These are phyloP conservation scores for Cochliopodium minus DNA, from an alignment of 208 protist species.

Conservation along the genomic window DNA sequence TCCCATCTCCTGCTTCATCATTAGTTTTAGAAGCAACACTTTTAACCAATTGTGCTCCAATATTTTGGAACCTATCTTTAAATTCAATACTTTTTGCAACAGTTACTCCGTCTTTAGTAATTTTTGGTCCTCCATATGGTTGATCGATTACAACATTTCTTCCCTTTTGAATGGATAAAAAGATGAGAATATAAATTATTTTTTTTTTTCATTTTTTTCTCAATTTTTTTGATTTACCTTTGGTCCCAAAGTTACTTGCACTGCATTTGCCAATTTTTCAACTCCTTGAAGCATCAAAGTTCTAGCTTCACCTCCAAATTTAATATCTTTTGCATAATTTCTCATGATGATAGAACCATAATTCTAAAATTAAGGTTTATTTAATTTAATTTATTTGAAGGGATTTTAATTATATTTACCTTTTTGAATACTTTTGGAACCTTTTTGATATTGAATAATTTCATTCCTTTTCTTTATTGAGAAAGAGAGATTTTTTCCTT, in stretches of 20 bases:
- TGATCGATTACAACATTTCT: slow-evolving; percentile 96
- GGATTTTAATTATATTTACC: no score
- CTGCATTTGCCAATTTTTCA: slow-evolving; percentile 83
- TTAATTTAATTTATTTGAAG: no score
- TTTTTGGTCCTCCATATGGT: slow-evolving; percentile 88
- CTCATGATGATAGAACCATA: slow-evolving; percentile 13
- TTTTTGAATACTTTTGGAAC: no score
- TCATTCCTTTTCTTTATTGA: no score
- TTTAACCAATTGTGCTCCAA: slow-evolving; percentile 88
- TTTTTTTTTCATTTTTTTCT: no score
- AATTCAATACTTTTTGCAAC: slow-evolving; percentile 98
- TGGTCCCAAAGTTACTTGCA: slow-evolving; percentile 90
- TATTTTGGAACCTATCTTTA: slow-evolving; percentile 85
- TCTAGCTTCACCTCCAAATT: slow-evolving; percentile 77
- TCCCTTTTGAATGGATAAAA: slow-evolving; percentile 54
- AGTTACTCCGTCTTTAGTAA: slow-evolving; percentile 99
- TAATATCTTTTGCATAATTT: slow-evolving; percentile 68
- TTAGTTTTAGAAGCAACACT: slow-evolving; percentile 92
- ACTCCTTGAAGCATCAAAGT: slow-evolving; percentile 73
- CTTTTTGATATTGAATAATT: no score
- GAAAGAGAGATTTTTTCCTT: no score
- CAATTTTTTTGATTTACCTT: no score
- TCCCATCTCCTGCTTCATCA: slow-evolving; percentile 91
- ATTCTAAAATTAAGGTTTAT: no score
- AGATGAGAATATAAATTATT: slow-evolving; percentile 15